Evolutionary conservation across 495 filamentous ascomycete genomes (phyloP), one percentile per base, ranked within the genome.

Genomic region (Cercophora newfieldiana): DNA sequence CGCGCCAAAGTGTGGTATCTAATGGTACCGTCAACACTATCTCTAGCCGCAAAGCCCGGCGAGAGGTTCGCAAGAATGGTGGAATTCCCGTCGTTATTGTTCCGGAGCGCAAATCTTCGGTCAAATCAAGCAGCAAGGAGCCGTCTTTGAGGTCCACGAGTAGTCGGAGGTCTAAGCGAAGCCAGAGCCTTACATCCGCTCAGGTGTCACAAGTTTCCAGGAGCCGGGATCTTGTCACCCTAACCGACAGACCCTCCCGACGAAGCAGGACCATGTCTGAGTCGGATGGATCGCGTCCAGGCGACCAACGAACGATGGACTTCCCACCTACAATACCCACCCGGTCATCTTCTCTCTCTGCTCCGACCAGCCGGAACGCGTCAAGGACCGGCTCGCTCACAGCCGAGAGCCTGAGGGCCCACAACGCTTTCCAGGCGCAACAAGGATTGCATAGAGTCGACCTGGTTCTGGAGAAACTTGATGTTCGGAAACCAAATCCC

Each of bases 21-120:
- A 87, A 83, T 53, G 76, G 79, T 8, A 88, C 88, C 7, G 72
- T 76, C 30, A 86, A 81, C 56, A 82, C 81, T n/a, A 82, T 82
- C 50, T 83, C 83, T 3, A 85, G 81, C 67, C 79, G 75, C 31
- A 86, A 80, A 59, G 82, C 81, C 14, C 79, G 82, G n/a, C 79
- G 82, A 30, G 86, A 89, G 54, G 80, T 87, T 7, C 74, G 79
- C 73, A 84, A 80, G 66, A 80, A 69, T 47, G 83, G 83, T 29
- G 82, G 76, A 5, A 89, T 90, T 59, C 89, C 89, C 5, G 89
- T 92, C 56, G 85, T 91, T 18, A 85, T 92, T 21, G 86, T 92
- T 48, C 91, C 91, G 14, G 83, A 91, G 50, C 82, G 90, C 48
- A 81, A 75, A 22, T 87, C 89, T 12, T 92, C 90, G 14, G 74